Base-by-base conservation (phyloP, 2,329 filamentous ascomycete species). In the Colletotrichum scovillei region DNA sequence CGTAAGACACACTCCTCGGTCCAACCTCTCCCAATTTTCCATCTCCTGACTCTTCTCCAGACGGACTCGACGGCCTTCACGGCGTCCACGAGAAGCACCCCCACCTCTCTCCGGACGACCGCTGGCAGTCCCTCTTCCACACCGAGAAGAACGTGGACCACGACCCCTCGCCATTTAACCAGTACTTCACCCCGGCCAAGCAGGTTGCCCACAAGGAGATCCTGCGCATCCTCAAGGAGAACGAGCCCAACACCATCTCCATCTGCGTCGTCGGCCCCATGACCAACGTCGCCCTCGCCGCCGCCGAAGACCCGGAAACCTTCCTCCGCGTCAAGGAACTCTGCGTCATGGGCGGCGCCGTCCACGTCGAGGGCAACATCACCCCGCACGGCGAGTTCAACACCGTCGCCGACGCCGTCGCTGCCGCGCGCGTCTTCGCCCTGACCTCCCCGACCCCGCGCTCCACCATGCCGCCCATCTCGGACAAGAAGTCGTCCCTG, bases 301-400 rank as follows among this genome's bases (percentile, higher is more conserved):
- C 97, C 3, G 92, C 95, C 16, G 91, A 95, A 78, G 96, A 98
- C 77, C 92, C 95, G 0, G 94, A 96, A 82, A 92, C 95, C 0
- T 98, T 99, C 82, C 87, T 99, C 68, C 91, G 92, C 56, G 94
- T 92, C 62, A 97, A 97, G 82, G 95, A 98, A 82, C 89, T 99
- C 3, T 92, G 98, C 4, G 94, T 98, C 59, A 99, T 99, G 97
- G 97, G 96, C 72, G 97, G 97, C 73, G 92, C 94, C 28, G 89
- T 99, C 67, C 88, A 93, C 72, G 85, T 91, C 57, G 89, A 92
- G 63, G 97, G 97, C 77, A 99, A 99, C 82, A 91, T 94, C 79
- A 92, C 91, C 58, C 96, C 97, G 1, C 90, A 93, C 14, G 95
- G 94, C 75, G 97, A 99, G 82, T 99, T 99, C 89, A 99, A 99